Evolutionary conservation across 2,329 filamentous ascomycete genomes (phyloP), one percentile per base, ranked within the genome.

Genomic region (Hymenotorrendiella dingleyae): DNA sequence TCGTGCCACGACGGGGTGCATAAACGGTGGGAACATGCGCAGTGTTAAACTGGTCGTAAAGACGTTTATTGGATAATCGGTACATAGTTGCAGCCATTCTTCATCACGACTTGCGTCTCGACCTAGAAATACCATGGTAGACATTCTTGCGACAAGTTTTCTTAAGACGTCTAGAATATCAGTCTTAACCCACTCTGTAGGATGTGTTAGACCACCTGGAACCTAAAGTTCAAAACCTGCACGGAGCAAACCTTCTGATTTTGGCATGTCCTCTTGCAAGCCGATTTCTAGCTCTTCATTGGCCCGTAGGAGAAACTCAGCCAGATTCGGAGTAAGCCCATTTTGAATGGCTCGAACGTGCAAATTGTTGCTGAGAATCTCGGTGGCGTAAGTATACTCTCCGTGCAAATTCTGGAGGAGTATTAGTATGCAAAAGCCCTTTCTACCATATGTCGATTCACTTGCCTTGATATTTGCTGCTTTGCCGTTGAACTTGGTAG

Each of bases 101-200:
- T 41, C 19, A 17, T 37, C 35, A 17, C 37, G 28, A 21, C 45
- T 36, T 6, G 29, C 6, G 0, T 30, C 20, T 26, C 8, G 23
- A 11, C 45, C 45, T 2, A 47, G n/a, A 34, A 47, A 47, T 4
- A 44, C 27, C 6, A 8, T n/a, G 6, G 32, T n/a, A 5, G 34
- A 32, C 34, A 43, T 55, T 21, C 48, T 62, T 7, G 40, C 30
- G 17, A 38, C 26, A 12, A 43, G 20, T 30, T 8, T 32, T 6
- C 33, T 33, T 3, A 43, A 8, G 3, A 38, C 11, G 12, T 9
- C 3, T 26, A 32, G 33, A 17, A 43, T 38, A 19, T 43, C 33
- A 17, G 32, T 12, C 19, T 38, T 28, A 4, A 34, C 33, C 41
- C 41, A 43, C 6, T 32, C 41, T 43, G 14, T 23, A 26, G 6